Percentiles rank a stretch among this genome's conserved stretches.
These are phyloP conservation scores for Phialemoniopsis sp. DNA, from an alignment of 2,329 filamentous ascomycete genomes.

Conservation along the genomic window DNA sequence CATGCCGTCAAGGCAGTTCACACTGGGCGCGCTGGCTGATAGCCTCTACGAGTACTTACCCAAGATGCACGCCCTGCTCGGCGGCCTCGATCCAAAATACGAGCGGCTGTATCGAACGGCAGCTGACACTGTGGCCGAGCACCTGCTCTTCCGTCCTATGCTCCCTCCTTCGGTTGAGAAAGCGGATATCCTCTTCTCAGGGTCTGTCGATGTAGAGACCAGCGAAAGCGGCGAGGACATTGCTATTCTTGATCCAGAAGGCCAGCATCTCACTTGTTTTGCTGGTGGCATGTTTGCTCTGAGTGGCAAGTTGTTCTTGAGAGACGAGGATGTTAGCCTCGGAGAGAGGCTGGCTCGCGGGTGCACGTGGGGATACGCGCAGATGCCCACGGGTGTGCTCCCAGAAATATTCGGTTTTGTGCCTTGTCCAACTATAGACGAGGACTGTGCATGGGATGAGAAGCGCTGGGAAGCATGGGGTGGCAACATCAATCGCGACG, in stretches of 20 bases:
- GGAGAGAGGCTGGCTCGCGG: constrained; percentile 45
- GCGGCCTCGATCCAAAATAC: constrained; percentile 58
- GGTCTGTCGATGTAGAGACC: constrained; percentile 22
- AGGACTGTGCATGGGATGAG: constrained; percentile 28
- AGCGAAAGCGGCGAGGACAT: constrained; percentile 2
- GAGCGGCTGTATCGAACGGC: constrained; percentile 58
- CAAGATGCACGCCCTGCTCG: constrained; percentile 62
- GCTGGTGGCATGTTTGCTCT: constrained; percentile 44
- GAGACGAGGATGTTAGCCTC: constrained; percentile 38
- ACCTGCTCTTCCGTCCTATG: constrained; percentile 69
- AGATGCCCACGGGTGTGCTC: constrained; percentile 53
- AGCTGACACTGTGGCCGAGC: constrained; percentile 53
- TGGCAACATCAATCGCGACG: constrained; percentile 5
- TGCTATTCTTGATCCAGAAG: constrained; percentile 20
- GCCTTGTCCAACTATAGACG: constrained; percentile 27
- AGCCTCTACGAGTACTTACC: constrained; percentile 57
- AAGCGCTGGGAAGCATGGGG: constrained; percentile 20
- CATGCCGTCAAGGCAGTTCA: constrained; percentile 30
- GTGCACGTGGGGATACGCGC: constrained; percentile 55
- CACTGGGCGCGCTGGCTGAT: constrained; percentile 49
- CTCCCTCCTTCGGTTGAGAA: constrained; percentile 34
- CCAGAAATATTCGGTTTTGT: constrained; percentile 48
- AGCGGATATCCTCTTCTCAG: constrained; percentile 62
- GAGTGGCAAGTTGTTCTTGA: constrained; percentile 37
- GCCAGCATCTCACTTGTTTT: constrained; percentile 42